Conservation (phyloP, 768 basidiomycete species). For the Paxillus rubicundulus region DNA sequence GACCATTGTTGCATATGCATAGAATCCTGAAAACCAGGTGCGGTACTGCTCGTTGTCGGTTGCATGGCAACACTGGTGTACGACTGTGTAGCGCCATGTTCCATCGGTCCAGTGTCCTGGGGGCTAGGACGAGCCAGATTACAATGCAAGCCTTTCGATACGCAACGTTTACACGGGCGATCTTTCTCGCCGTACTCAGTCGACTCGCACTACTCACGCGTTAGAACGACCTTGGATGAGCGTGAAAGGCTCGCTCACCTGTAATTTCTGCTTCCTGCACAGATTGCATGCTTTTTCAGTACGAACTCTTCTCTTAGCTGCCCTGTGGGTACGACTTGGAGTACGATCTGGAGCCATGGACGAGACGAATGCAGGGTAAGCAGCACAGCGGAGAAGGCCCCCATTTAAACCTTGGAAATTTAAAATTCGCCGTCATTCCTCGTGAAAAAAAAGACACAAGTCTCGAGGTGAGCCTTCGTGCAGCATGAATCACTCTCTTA, state of each 20-base stretch:
- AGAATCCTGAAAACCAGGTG: background rate
- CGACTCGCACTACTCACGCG: constrained; percentile 16
- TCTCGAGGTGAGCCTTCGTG: constrained; percentile 10
- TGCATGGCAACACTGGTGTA: constrained; percentile 8
- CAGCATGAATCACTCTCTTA: constrained; percentile 5
- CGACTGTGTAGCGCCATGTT: constrained; percentile 1
- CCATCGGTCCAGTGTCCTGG: constrained; percentile 10
- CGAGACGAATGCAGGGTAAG: constrained; percentile 10
- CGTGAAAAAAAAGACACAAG: constrained; percentile 1
- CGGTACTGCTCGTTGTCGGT: constrained; percentile 2
- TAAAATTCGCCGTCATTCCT: constrained; percentile 1
- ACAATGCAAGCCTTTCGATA: constrained; percentile 10
- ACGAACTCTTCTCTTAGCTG: constrained; percentile 15
- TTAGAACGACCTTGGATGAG: constrained; percentile 2
- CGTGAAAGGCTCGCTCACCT: constrained; percentile 13
- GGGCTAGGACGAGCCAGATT: constrained; percentile 5
- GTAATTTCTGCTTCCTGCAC: constrained; percentile 18
- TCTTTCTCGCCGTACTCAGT: constrained; percentile 12
- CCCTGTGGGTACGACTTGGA: constrained; percentile 6
- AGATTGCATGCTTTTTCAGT: constrained; percentile 12
- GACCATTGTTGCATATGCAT: constrained; percentile 1
- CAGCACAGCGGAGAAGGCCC: background rate
- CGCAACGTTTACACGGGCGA: constrained; percentile 24
- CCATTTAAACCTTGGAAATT: constrained; percentile 20
- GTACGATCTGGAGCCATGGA: constrained; percentile 13